phyloP scores from a whole-genome alignment of 2,329 filamentous ascomycete species.

The Ceratocystis albifundus region DNA sequence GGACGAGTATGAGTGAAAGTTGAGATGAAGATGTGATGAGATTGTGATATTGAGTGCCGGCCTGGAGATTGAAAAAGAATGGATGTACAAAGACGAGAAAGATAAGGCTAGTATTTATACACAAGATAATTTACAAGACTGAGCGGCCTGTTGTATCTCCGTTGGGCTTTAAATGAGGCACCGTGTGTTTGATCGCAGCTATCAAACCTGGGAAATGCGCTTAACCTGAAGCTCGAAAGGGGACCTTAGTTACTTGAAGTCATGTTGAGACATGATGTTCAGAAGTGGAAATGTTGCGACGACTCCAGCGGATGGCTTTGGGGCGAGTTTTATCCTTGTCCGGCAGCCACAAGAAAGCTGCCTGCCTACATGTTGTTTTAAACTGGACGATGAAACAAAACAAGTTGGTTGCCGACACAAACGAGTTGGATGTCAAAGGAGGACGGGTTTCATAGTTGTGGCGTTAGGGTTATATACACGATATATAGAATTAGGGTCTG shows the following conservation, averaged over 20 bases:
- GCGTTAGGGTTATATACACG: not conserved
- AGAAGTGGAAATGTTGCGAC: no score
- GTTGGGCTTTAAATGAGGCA: not conserved
- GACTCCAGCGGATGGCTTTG: no score
- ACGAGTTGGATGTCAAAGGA: not conserved
- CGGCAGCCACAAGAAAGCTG: not conserved
- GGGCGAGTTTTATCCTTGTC: not conserved
- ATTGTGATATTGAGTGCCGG: slow-evolving; percentile 14
- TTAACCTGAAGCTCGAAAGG: not conserved
- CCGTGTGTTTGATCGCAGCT: not conserved
- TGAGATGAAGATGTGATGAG: slow-evolving; percentile 8
- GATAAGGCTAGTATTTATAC: not conserved
- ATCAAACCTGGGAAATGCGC: not conserved
- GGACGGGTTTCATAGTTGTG: not conserved
- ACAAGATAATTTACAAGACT: not conserved
- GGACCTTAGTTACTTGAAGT: no score
- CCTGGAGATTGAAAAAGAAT: slow-evolving; percentile 15
- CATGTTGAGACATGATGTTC: no score
- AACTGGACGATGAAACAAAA: not conserved
- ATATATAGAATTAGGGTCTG: not conserved
- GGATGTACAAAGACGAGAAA: not conserved
- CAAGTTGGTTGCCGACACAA: not conserved
- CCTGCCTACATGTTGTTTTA: not conserved
- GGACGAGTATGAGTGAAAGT: slow-evolving; percentile 4
- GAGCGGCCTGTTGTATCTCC: not conserved